Evolutionary conservation across 1,284 basidiomycete genomes (phyloP).

Genomic region (Ceratorhiza oryzae-sativae): DNA sequence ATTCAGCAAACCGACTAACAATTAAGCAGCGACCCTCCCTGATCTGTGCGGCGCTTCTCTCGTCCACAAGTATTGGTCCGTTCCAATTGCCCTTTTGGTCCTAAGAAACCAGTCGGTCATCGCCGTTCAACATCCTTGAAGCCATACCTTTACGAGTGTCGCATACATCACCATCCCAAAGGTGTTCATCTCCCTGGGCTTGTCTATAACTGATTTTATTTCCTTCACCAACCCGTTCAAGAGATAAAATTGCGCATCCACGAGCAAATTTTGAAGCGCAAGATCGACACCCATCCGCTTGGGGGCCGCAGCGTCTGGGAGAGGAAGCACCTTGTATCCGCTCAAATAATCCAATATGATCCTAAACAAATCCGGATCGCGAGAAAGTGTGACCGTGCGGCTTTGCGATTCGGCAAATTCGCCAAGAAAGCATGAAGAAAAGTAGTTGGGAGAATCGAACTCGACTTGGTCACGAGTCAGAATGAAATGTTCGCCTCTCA

Average conservation of each 20-base stretch:
- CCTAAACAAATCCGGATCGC: constrained; percentile 17
- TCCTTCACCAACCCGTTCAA: background rate
- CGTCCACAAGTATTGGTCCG: too few relatives aligned
- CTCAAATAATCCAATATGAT: background rate
- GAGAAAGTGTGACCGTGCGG: background rate
- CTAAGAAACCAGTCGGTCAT: too few relatives aligned
- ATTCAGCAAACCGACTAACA: too few relatives aligned
- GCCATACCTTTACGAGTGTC: background rate
- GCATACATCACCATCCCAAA: background rate
- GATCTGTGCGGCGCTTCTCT: too few relatives aligned
- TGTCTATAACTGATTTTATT: background rate
- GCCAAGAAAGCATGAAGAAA: constrained; percentile 17
- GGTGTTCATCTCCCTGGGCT: background rate
- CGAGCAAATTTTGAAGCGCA: background rate
- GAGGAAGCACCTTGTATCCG: constrained; percentile 11
- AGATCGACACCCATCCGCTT: background rate
- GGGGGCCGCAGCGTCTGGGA: background rate
- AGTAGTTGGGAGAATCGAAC: constrained; percentile 22
- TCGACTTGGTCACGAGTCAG: constrained; percentile 10
- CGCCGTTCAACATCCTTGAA: too few relatives aligned
- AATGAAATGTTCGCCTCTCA: background rate
- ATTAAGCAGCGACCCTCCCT: too few relatives aligned
- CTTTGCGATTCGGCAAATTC: constrained; percentile 12
- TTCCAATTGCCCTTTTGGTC: too few relatives aligned
- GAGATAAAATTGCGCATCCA: constrained; percentile 11